A percentile compares a stretch with the other conserved stretches of the same genome.
phyloP scores from a whole-genome alignment of 2,329 filamentous ascomycete species.

The Lasiodiplodia theobromae region DNA sequence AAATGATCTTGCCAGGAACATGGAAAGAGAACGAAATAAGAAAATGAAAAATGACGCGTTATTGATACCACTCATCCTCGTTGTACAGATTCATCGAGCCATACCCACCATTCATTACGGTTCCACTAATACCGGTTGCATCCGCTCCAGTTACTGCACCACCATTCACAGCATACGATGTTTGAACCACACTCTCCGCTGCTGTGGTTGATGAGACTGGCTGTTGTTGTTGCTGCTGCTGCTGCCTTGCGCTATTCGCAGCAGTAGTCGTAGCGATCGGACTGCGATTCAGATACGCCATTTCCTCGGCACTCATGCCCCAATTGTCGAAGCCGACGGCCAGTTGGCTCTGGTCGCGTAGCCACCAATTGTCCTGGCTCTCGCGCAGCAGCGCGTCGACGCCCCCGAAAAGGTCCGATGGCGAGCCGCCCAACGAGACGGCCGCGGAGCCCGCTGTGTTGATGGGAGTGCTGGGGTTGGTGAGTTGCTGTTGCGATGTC shows the following conservation, averaged over 20 bases:
- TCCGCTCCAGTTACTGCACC: conserved; percentile 32
- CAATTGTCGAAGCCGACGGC: conserved; percentile 70
- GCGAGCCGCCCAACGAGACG: conserved; percentile 44
- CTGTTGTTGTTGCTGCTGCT: neutral
- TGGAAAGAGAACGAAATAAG: neutral
- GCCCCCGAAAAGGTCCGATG: conserved; percentile 64
- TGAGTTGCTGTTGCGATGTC: neutral
- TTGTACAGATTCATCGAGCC: conserved; percentile 44
- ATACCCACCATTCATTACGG: conserved; percentile 36
- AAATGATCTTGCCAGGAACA: neutral
- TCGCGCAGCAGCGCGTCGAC: conserved; percentile 68
- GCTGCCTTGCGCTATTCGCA: neutral
- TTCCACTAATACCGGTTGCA: conserved; percentile 33
- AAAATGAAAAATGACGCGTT: conserved; percentile 29
- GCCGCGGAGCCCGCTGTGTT: neutral
- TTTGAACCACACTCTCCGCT: neutral
- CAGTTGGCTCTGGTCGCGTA: conserved; percentile 67
- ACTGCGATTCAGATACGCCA: conserved; percentile 18
- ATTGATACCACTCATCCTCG: conserved; percentile 52
- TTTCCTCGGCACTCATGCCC: conserved; percentile 42
- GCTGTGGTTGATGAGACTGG: neutral
- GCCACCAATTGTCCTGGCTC: conserved; percentile 65
- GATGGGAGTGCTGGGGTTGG: conserved; percentile 10
- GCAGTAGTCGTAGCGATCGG: conserved; percentile 1
- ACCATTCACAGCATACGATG: neutral